Percentiles rank a stretch among this genome's conserved stretches.
These are phyloP conservation scores for Larix kaempferi DNA, from an alignment of 75 land plant genomes.

Conservation along the genomic window DNA sequence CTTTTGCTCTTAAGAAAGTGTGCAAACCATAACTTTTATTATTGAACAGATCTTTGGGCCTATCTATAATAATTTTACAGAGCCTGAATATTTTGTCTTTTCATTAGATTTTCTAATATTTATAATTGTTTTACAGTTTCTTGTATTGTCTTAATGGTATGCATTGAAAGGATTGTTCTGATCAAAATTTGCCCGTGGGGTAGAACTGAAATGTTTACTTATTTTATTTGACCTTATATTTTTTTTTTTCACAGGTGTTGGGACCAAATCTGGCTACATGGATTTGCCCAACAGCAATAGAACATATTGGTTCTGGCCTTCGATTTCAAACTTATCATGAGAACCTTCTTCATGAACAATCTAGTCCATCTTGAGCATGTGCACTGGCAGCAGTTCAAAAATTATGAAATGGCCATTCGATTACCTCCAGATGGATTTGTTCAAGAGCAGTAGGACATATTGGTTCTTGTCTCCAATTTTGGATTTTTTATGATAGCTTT, in stretches of 20 bases:
- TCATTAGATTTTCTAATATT: background rate
- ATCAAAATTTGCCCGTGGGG: background rate
- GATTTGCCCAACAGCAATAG: conserved; percentile 70
- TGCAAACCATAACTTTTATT: background rate
- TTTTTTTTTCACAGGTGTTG: conserved; percentile 51
- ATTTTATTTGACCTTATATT: background rate
- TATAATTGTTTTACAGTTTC: background rate
- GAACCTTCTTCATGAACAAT: conserved; percentile 7
- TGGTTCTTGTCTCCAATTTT: background rate
- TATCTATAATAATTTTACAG: background rate
- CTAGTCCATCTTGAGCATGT: background rate
- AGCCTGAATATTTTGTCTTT: background rate
- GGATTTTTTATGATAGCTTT: background rate
- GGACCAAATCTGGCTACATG: conserved; percentile 76
- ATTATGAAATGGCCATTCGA: background rate
- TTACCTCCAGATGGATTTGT: background rate
- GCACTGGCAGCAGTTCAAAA: conserved; percentile 1
- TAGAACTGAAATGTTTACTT: background rate
- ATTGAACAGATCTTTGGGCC: background rate
- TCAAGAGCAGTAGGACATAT: background rate
- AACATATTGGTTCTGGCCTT: conserved; percentile 84
- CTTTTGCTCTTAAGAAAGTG: background rate
- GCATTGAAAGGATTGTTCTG: background rate
- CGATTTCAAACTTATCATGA: conserved; percentile 63
- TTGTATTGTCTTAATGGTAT: background rate